A percentile compares a stretch with the other conserved stretches of the same genome.
Evolutionary conservation across 257 asterid genomes (phyloP).

Genomic region (Anisodus acutangulus): DNA sequence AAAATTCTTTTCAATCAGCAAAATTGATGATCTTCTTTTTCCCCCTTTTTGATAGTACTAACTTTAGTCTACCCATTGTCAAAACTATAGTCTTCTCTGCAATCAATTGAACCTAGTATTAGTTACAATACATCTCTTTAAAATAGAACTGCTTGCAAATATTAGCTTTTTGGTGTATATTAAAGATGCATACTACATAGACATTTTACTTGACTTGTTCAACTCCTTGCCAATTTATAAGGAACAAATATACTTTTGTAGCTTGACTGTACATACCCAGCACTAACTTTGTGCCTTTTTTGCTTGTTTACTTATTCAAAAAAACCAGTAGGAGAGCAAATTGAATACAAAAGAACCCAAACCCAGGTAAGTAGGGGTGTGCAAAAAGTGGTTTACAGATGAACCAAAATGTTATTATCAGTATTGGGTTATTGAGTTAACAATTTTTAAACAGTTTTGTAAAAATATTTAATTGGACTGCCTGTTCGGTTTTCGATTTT

Average conservation of each 20-base stretch:
- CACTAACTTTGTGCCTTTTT: not conserved
- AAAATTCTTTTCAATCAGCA: too few species aligned
- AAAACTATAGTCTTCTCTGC: not conserved
- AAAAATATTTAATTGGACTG: too few species aligned
- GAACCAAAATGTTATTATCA: too few species aligned
- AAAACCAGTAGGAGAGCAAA: not conserved
- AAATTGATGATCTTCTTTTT: too few species aligned
- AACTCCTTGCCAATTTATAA: not conserved
- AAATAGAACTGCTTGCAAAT: not conserved
- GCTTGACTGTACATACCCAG: not conserved
- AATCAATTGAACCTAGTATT: conserved; percentile 3
- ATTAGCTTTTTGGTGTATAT: not conserved
- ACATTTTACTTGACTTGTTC: conserved; percentile 14
- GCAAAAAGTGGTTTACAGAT: too few species aligned
- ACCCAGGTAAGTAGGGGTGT: too few species aligned
- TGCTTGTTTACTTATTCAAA: not conserved
- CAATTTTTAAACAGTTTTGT: too few species aligned
- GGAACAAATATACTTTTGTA: conserved; percentile 14
- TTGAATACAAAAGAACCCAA: not conserved
- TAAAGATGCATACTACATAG: not conserved
- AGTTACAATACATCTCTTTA: not conserved
- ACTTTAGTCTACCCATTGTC: not conserved
- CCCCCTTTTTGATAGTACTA: too few species aligned
- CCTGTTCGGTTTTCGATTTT: too few species aligned
- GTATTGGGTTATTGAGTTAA: too few species aligned